A percentile compares a stretch with the other conserved stretches of the same genome.
These are phyloP conservation scores for Penicillium diatomitis DNA, from an alignment of 495 filamentous ascomycete genomes.

Conservation along the genomic window DNA sequence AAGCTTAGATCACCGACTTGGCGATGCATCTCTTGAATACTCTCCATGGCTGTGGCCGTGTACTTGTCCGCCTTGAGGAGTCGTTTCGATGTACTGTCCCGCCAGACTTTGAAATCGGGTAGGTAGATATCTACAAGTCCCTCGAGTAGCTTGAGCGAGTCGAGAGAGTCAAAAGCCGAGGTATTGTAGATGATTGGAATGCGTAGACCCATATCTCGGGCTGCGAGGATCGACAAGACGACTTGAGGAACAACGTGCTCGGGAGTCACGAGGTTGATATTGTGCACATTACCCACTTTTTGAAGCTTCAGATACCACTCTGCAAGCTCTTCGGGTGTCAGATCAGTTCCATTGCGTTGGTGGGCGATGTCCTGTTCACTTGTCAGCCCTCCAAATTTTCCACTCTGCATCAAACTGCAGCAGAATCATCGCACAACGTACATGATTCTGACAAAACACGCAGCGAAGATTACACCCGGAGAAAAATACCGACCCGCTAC, in stretches of 20 bases:
- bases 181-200: slow-evolving; percentile 75
- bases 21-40: slow-evolving; percentile 62
- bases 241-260: slow-evolving; percentile 76
- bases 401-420: no score
- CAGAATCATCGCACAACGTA: slow-evolving; percentile 1
- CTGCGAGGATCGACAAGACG: slow-evolving; percentile 58
- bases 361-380: slow-evolving; percentile 56
- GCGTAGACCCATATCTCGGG: slow-evolving; percentile 52
- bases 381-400: no score
- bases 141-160: slow-evolving; percentile 56
- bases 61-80: slow-evolving; percentile 69
- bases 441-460: slow-evolving; percentile 75
- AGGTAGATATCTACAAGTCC: slow-evolving; percentile 73
- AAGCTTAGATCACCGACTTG: slow-evolving; percentile 74
- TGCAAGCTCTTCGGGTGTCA: slow-evolving; percentile 67
- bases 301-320: slow-evolving; percentile 74
- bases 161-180: slow-evolving; percentile 62
- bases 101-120: slow-evolving; percentile 74
- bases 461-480: slow-evolving; percentile 66
- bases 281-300: slow-evolving; percentile 56
- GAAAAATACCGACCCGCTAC: slow-evolving; percentile 70
- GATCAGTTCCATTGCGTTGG: slow-evolving; percentile 58
- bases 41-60: slow-evolving; percentile 54
- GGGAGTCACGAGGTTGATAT: slow-evolving; percentile 71
- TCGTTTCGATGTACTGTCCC: slow-evolving; percentile 47